Evolutionary conservation across 2,329 filamentous ascomycete species (phyloP), one percentile per base, ranked within the genome.

Genomic region (Camptophora hylomeconis): DNA sequence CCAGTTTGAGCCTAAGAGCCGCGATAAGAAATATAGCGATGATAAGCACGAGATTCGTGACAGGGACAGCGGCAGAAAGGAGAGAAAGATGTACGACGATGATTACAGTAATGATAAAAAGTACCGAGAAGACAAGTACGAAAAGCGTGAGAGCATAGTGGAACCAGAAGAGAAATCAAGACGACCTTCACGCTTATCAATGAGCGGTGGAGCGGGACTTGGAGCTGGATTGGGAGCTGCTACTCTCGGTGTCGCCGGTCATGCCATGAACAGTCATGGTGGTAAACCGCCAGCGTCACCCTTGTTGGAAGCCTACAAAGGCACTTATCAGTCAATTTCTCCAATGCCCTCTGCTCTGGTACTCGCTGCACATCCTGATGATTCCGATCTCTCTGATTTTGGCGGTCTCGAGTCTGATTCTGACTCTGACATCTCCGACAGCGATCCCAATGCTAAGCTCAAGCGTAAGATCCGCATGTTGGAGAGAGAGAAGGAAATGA

Each of bases 251-350:
- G 53, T 56, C 19, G 37, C 39, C 11, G 35, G 35, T 12, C 48
- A 45, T 7, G 48, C 47, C 6, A 42, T 42, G 22, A 32, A 45
- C 14, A 48, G 51, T 24, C 45, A 45, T 5, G 53, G 47, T 20
- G 48, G 51, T 20, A 50, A 65, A 24, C 69, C 82, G 2, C 82
- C 84, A 0, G 72, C 72, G 1, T 93, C 83, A 38, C 89, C 87
- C 1, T 63, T 95, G 27, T 70, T 93, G 2, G 87, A 95, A 56
- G 77, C 89, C 1, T 95, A 95, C 55, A 79, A 77, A 38, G 87
- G 87, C 20, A 93, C 86, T 1, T 95, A 92, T 46, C 87, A 95
- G 54, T 82, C 81, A 33, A 80, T 92, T 45, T 93, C 86, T 0
- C 86, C 87, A 0, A 93, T 94, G 82, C 86, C 86, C 0, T 84